Evolutionary conservation across 2,329 filamentous ascomycete genomes (phyloP).

Genomic region (Stagonosporopsis chrysanthemi): DNA sequence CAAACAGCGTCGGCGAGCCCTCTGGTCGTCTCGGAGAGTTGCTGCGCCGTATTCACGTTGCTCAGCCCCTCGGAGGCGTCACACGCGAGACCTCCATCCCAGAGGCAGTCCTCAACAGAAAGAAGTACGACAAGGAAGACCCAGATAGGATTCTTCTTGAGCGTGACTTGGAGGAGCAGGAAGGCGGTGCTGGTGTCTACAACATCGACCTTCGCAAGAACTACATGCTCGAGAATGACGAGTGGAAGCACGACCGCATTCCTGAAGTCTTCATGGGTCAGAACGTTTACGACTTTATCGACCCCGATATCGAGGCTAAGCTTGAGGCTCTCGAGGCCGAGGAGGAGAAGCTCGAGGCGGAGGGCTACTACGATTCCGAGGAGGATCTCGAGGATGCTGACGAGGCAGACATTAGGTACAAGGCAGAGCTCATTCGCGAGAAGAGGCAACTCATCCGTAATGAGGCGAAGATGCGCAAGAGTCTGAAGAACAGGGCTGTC

Average conservation of each 20-base stretch:
- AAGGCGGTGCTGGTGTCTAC: conserved; percentile 94
- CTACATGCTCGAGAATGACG: conserved; percentile 84
- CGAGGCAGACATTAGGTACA: conserved; percentile 84
- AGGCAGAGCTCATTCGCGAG: conserved; percentile 94
- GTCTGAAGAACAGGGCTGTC: conserved; percentile 93
- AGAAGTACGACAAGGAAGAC: conserved; percentile 90
- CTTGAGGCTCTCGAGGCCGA: conserved; percentile 91
- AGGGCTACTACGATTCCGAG: conserved; percentile 86
- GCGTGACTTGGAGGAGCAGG: conserved; percentile 86
- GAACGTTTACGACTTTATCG: conserved; percentile 97
- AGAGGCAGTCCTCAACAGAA: conserved; percentile 77
- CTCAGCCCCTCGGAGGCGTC: conserved; percentile 85
- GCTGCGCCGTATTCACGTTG: conserved; percentile 93
- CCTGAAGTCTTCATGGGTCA: conserved; percentile 94
- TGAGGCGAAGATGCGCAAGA: conserved; percentile 93
- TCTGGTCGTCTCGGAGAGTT: conserved; percentile 88
- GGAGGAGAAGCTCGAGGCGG: conserved; percentile 88
- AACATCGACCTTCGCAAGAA: conserved; percentile 90
- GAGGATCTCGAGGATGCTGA: conserved; percentile 84
- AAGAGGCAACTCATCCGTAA: conserved; percentile 93
- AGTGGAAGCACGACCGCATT: conserved; percentile 96
- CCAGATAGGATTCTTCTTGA: conserved; percentile 83
- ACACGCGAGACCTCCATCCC: conserved; percentile 86
- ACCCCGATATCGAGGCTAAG: conserved; percentile 95
- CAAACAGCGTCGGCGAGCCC: conserved; percentile 76